A percentile compares a stretch with the other conserved stretches of the same genome.
Evolutionary conservation across 176 grass and related monocot genomes (phyloP).

Genomic region (Phoenix dactylifera): DNA sequence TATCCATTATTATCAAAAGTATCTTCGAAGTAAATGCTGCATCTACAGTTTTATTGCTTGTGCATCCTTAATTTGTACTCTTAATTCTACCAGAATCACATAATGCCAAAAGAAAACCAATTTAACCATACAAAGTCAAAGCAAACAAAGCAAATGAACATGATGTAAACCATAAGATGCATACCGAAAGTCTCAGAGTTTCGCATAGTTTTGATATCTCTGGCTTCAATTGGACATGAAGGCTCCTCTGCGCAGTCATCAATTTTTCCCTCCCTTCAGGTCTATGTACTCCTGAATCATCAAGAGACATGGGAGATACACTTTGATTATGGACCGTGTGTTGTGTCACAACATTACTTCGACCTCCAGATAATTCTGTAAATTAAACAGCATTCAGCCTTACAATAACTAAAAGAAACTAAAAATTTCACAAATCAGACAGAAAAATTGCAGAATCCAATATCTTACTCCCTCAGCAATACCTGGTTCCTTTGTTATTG

Average conservation of each 20-base stretch:
- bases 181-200: slow-evolving; percentile 65
- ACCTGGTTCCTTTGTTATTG: neutral
- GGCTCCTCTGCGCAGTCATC: slow-evolving; percentile 39
- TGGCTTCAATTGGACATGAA: slow-evolving; percentile 57
- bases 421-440: neutral
- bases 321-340: too few species aligned
- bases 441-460: neutral
- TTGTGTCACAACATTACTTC: neutral
- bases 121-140: too few species aligned
- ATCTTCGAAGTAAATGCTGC: too few species aligned
- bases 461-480: neutral
- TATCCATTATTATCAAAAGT: too few species aligned
- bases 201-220: slow-evolving; percentile 57
- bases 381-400: neutral
- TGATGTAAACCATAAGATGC: neutral
- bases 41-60: too few species aligned
- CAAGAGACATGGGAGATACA: slow-evolving; percentile 10
- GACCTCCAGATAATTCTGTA: neutral
- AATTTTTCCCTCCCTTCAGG: slow-evolving; percentile 46
- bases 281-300: slow-evolving; percentile 2
- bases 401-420: neutral
- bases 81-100: too few species aligned
- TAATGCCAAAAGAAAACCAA: too few species aligned
- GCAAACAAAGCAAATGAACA: slow-evolving; percentile 9
- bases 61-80: too few species aligned